A percentile compares a stretch with the other conserved stretches of the same genome.
These are phyloP conservation scores for Neonectria ditissima DNA, from an alignment of 2,329 filamentous ascomycete species.

Conservation along the genomic window DNA sequence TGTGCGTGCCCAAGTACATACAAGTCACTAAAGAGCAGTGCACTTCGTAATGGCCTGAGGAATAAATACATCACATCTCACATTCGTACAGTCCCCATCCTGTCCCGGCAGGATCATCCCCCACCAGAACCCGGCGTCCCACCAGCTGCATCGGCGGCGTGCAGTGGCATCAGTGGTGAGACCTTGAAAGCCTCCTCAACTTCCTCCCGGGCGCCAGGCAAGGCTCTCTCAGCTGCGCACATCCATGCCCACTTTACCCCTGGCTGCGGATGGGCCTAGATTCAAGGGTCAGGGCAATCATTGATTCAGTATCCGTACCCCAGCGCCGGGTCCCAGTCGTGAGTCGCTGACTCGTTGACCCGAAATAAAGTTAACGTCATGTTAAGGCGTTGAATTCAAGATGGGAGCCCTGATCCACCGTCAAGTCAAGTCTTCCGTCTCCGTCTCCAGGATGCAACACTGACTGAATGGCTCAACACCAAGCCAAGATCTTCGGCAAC, in stretches of 20 bases:
- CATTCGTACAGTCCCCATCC: not conserved
- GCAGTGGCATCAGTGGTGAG: constrained; percentile 39
- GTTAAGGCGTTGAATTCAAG: not conserved
- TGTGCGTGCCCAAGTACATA: not conserved
- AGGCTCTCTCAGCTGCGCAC: not conserved
- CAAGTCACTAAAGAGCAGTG: not conserved
- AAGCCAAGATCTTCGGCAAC: not conserved
- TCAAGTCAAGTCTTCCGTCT: too few relatives aligned
- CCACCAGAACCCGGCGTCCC: constrained; percentile 14
- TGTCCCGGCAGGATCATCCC: constrained; percentile 3
- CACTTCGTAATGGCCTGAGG: constrained; percentile 8
- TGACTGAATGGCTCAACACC: not conserved
- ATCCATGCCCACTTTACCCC: constrained; percentile 1
- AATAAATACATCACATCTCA: not conserved
- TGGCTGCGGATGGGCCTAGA: not conserved
- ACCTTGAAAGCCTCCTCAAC: constrained; percentile 14
- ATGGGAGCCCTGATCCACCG: not conserved
- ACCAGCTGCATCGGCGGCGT: constrained; percentile 26
- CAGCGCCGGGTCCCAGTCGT: not conserved
- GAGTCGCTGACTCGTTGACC: not conserved
- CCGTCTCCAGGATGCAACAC: not conserved
- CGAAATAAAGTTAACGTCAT: not conserved
- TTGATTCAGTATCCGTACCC: constrained; percentile 1
- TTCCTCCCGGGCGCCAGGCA: not conserved
- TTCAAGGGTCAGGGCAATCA: constrained; percentile 7